Base-by-base conservation (phyloP, 768 basidiomycete genomes). In the Pholiota conissans region DNA sequence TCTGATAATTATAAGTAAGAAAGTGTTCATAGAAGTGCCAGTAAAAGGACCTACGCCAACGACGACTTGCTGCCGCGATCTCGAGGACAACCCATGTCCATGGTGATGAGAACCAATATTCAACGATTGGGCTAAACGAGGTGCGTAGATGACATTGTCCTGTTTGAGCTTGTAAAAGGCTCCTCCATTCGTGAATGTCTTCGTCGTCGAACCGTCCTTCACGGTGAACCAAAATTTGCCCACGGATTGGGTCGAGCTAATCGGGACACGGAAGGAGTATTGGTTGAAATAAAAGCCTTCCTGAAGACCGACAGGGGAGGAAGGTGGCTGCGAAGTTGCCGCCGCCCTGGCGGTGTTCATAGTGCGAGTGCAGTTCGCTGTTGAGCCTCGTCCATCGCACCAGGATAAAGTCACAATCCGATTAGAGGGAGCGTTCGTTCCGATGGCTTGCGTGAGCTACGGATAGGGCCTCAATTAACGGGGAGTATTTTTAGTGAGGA, bases 391-490 rank as follows among this genome's bases (percentile, higher is more conserved):
- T 6, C 14, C 49, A 20, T 50, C 49, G 30, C 49, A 50, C 49
- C 49, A 50, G 28, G 30, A 26, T 6, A 50, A 16, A 22, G 49
- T 50, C 3, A 50, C 49, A 29, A 50, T 29, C 13, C 49, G 49
- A 30, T 27, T 50, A 2, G 30, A 18, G 20, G 49, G 49, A 20
- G 49, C 20, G 7, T 50, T 50, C 13, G 49, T 27, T 5, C 49
- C 49, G 5, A 50, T 34, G 18, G 49, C 28, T 34, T 50, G 49
- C 16, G 49, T 50, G 49, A 50, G 49, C 49, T 50, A 50, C 18
- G 8, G 5, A 14, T 10, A 34, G 26, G 26, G 3, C n/a, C 11
- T 14, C 11, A 50, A 13, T 30, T 2, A 34, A 34, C 20, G 20
- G n/a, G n/a, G n/a, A n/a, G n/a, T n/a, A n/a, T n/a, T n/a, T n/a